Evolutionary conservation across 1,139 yeast genomes (phyloP).

Genomic region (Diutina mesorugosa): DNA sequence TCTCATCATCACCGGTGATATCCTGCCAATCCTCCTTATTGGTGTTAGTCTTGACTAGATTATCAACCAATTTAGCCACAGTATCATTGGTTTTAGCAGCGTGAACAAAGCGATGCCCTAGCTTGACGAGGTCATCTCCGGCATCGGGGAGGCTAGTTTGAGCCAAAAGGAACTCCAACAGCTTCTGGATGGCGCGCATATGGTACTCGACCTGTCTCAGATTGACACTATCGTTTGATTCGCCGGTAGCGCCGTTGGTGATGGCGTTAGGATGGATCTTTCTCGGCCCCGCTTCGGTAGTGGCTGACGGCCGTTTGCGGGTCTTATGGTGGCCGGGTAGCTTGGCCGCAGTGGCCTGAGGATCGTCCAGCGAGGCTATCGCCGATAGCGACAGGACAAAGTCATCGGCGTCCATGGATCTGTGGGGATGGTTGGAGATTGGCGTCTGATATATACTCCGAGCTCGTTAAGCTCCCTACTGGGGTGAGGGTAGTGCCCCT

Average conservation of each 20-base stretch:
- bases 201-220: constrained; percentile 1
- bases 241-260: neutral
- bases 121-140: neutral
- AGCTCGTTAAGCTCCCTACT: neutral
- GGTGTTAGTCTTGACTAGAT: neutral
- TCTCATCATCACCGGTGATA: neutral
- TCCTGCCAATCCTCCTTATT: neutral
- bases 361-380: neutral
- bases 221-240: neutral
- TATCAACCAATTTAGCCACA: neutral
- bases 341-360: neutral
- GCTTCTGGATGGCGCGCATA: neutral
- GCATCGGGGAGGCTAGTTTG: neutral
- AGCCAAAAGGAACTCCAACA: neutral
- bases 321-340: neutral
- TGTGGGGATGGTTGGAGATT: no score
- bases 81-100: no score
- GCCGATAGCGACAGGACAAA: neutral
- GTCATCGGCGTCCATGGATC: neutral
- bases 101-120: neutral
- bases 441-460: neutral
- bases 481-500: neutral
- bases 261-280: neutral
- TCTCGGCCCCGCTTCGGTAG: neutral
- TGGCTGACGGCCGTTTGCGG: neutral